phyloP scores from a whole-genome alignment of 495 filamentous ascomycete genomes.

The Daldinia caldariorum region DNA sequence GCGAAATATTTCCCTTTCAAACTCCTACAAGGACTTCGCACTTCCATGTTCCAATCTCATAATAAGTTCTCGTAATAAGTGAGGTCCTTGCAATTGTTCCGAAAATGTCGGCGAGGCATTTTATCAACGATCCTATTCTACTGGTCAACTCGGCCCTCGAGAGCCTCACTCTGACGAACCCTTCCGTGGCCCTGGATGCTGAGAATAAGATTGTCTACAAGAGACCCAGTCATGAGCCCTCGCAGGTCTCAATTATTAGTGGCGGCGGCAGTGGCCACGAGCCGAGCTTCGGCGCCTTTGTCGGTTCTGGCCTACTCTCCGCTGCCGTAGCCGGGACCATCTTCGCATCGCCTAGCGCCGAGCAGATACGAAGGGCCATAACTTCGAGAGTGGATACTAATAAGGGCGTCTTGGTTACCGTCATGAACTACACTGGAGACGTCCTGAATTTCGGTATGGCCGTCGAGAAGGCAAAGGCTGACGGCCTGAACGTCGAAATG shows the following conservation, averaged over 20 bases:
- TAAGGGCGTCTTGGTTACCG: conserved; percentile 75
- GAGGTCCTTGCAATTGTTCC: conserved; percentile 11
- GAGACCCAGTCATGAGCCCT: conserved; percentile 60
- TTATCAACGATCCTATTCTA: conserved; percentile 84
- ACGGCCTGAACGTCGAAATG: conserved; percentile 85
- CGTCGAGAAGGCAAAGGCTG: conserved; percentile 88
- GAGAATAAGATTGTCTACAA: conserved; percentile 89
- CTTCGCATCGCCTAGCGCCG: conserved; percentile 87
- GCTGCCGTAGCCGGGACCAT: conserved; percentile 92
- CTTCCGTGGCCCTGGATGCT: conserved; percentile 79
- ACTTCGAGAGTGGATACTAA: conserved; percentile 74
- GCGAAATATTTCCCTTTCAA: background rate
- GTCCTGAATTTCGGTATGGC: conserved; percentile 95
- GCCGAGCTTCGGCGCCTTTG: conserved; percentile 81
- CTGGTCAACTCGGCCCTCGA: conserved; percentile 82
- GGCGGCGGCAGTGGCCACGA: conserved; percentile 96
- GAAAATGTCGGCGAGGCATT: conserved; percentile 80
- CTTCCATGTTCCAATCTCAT: conserved; percentile 8
- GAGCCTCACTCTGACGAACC: conserved; percentile 84
- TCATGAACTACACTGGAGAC: conserved; percentile 83
- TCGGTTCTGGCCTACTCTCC: conserved; percentile 77
- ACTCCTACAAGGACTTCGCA: background rate
- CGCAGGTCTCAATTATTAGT: conserved; percentile 81
- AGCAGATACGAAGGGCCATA: conserved; percentile 84
- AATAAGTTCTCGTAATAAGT: conserved; percentile 13